Evolutionary conservation across 2,329 filamentous ascomycete species (phyloP), one percentile per base, ranked within the genome.

Genomic region (Cadophora gregata): DNA sequence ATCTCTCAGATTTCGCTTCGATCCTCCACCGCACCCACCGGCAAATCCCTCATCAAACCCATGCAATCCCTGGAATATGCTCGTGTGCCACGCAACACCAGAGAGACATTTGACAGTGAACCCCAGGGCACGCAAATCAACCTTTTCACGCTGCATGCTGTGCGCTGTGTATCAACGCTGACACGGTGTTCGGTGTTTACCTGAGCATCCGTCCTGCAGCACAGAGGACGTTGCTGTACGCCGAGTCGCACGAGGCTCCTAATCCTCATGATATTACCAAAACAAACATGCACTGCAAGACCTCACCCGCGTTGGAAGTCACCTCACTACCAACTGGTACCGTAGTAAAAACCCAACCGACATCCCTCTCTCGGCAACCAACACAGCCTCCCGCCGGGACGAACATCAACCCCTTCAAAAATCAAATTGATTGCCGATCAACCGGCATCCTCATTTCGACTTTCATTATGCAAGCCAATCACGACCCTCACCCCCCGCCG

Each of bases 361-460:
- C 14, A 1, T 27, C 33, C 31, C 24, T 25, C 47, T n/a, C 25
- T 55, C 47, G 16, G 19, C 25, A 42, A 16, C 19, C 24, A 55
- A 24, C 51, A 47, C 62, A 47, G 51, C 62, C 51, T 33, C 51
- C 42, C 42, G 42, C 42, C 42, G 42, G 42, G n/a, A n/a, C 42
- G 21, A 45, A 45, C 16, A 45, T 5, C 42, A 45, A 45, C 36
- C 31, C 31, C 31, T 10, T 33, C 31, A 10, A 33, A 38, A 38
- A 45, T 45, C 42, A 9, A 56, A 19, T 6, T 27, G 19, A 45
- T 36, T 53, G 36, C 24, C 51, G 62, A 63, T 63, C 62, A 31
- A 56, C 58, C 62, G 51, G 50, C 42, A 31, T 33, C 51, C 42
- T 63, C 62, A 63, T 63, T 63, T 63, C 51, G 7, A 4, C 48